A percentile compares a stretch with the other conserved stretches of the same genome.
Conservation (phyloP, 495 filamentous ascomycete species). For the Aspergillus carlsbadensis region DNA sequence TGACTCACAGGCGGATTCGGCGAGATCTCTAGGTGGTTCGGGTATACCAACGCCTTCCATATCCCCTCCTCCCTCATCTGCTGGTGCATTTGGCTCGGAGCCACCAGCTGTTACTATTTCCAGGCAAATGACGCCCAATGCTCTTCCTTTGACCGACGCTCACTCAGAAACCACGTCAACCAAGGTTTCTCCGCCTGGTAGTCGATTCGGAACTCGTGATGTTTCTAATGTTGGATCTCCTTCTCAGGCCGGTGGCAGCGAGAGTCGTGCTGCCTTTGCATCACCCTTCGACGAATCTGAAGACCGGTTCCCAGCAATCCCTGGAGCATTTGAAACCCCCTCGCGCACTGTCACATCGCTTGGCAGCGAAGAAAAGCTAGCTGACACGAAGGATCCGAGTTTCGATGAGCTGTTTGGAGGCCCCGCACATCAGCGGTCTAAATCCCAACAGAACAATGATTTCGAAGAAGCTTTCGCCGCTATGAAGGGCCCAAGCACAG, state of each 20-base stretch:
- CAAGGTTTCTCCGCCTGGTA: slow-evolving; percentile 76
- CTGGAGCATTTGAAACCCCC: slow-evolving; percentile 19
- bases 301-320: slow-evolving; percentile 31
- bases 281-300: slow-evolving; percentile 48
- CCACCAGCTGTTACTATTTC: slow-evolving; percentile 64
- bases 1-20: slow-evolving; percentile 44
- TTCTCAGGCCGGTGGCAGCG: slow-evolving; percentile 43
- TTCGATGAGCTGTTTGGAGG: slow-evolving; percentile 57
- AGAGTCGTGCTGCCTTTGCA: slow-evolving; percentile 27
- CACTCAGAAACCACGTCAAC: slow-evolving; percentile 77
- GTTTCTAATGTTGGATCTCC: slow-evolving; percentile 58
- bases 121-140: slow-evolving; percentile 69
- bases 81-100: slow-evolving; percentile 37
- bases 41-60: slow-evolving; percentile 57
- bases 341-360: slow-evolving; percentile 22
- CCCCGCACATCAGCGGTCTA: slow-evolving; percentile 53
- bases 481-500: slow-evolving; percentile 30
- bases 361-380: slow-evolving; percentile 19
- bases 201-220: slow-evolving; percentile 59
- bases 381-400: slow-evolving; percentile 33
- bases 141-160: slow-evolving; percentile 61
- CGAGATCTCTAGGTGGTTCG: slow-evolving; percentile 43
- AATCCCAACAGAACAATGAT: slow-evolving; percentile 56
- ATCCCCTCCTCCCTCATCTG: slow-evolving; percentile 56
- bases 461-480: slow-evolving; percentile 49